Evolutionary conservation across 2,329 filamentous ascomycete genomes (phyloP).

Genomic region (Phialocephala sp.): DNA sequence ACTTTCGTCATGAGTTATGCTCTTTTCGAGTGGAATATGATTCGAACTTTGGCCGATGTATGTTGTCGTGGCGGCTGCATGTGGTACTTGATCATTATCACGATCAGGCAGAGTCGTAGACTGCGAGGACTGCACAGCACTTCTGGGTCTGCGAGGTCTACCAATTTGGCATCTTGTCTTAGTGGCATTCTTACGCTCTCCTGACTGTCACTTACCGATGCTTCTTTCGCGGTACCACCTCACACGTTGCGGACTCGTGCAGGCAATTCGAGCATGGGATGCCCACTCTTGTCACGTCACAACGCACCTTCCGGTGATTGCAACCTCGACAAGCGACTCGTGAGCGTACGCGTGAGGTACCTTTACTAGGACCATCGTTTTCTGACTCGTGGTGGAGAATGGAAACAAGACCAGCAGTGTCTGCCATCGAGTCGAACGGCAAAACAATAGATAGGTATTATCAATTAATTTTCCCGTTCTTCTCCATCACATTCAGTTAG

Average conservation of each 20-base stretch:
- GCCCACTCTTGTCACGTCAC: conserved; percentile 25
- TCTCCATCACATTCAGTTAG: too few species aligned
- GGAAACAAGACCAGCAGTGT: not conserved
- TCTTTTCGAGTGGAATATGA: not conserved
- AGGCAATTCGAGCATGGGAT: conserved; percentile 27
- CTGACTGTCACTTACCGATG: conserved; percentile 20
- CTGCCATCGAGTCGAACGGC: conserved; percentile 18
- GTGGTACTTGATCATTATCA: not conserved
- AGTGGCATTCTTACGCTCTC: not conserved
- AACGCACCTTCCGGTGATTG: conserved; percentile 27
- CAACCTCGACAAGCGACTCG: conserved; percentile 25
- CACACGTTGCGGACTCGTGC: conserved; percentile 20
- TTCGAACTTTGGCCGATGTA: not conserved
- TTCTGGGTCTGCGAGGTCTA: not conserved
- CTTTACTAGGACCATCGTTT: conserved; percentile 7
- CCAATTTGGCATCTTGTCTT: not conserved
- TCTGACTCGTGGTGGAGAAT: not conserved
- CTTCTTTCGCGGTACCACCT: conserved; percentile 27
- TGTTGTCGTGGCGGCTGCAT: not conserved
- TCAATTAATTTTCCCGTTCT: too few species aligned
- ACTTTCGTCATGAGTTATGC: not conserved
- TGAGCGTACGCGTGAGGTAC: conserved; percentile 17
- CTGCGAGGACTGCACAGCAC: not conserved
- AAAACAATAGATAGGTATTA: conserved; percentile 12
- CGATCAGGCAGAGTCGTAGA: not conserved